phyloP scores from a whole-genome alignment of 257 asterid species.

The Fraxinus pennsylvanica region DNA sequence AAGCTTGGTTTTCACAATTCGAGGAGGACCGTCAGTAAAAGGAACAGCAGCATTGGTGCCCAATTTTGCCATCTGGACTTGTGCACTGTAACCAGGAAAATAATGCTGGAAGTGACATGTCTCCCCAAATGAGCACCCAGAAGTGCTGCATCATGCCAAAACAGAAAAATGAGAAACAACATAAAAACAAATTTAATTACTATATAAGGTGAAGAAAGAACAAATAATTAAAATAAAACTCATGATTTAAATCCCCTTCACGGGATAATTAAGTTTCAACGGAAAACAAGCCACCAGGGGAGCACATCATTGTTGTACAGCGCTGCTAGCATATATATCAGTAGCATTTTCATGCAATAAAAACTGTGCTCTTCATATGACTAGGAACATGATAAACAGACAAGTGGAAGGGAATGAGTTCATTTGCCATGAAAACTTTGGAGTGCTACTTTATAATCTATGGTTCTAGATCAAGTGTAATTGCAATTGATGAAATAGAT shows the following conservation, averaged over 20 bases:
- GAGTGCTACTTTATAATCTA: background rate
- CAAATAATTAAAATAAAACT: background rate
- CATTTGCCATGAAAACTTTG: background rate
- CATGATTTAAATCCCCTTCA: background rate
- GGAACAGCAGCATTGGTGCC: background rate
- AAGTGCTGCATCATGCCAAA: background rate
- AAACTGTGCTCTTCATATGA: background rate
- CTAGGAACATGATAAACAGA: background rate
- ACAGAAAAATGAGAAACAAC: background rate
- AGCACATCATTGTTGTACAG: background rate
- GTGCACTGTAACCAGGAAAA: background rate
- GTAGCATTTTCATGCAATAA: background rate
- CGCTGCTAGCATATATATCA: background rate
- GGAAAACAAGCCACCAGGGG: background rate
- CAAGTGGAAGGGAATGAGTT: background rate
- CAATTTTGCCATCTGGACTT: background rate
- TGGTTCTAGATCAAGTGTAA: background rate
- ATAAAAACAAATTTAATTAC: background rate
- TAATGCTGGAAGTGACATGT: constrained; percentile 12
- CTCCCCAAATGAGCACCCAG: constrained; percentile 8
- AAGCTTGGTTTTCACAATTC: background rate
- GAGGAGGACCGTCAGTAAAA: background rate
- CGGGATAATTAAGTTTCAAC: background rate
- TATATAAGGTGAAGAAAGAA: background rate
- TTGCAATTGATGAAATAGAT: too few relatives aligned